phyloP scores from a whole-genome alignment of 495 filamentous ascomycete genomes.

The Aspergillus diversus region DNA sequence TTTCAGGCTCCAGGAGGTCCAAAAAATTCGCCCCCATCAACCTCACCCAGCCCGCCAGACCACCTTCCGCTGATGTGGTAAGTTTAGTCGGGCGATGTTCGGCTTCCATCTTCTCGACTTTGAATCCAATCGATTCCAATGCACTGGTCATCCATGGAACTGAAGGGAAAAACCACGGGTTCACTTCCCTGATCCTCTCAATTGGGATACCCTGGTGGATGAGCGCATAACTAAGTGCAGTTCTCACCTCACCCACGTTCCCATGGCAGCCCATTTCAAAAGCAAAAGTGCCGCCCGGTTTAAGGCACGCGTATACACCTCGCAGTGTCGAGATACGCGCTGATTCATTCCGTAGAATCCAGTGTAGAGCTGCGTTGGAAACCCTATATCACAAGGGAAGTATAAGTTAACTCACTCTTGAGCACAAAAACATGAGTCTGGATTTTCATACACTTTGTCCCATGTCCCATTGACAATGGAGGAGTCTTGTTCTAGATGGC shows the following conservation, averaged over 20 bases:
- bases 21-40: slow-evolving; percentile 65
- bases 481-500: slow-evolving; percentile 38
- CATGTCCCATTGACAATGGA: slow-evolving; percentile 41
- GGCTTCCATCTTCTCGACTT: slow-evolving; percentile 61
- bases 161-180: slow-evolving; percentile 78
- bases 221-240: slow-evolving; percentile 56
- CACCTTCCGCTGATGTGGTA: slow-evolving; percentile 56
- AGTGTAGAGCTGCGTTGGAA: slow-evolving; percentile 80
- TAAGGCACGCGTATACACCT: slow-evolving; percentile 52
- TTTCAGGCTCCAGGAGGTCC: slow-evolving; percentile 50
- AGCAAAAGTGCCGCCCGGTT: slow-evolving; percentile 61
- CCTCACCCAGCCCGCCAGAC: slow-evolving; percentile 71
- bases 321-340: slow-evolving; percentile 45
- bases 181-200: slow-evolving; percentile 46
- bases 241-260: slow-evolving; percentile 67
- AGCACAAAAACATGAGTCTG: neutral
- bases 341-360: slow-evolving; percentile 61
- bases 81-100: slow-evolving; percentile 68
- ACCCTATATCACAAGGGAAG: slow-evolving; percentile 33
- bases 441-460: slow-evolving; percentile 55
- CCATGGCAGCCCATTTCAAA: slow-evolving; percentile 78
- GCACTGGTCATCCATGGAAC: slow-evolving; percentile 55
- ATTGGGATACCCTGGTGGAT: slow-evolving; percentile 58
- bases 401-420: neutral
- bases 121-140: slow-evolving; percentile 61